These are phyloP conservation scores for Podospora pseudoanserina DNA, from an alignment of 495 filamentous ascomycete genomes.

Conservation along the genomic window DNA sequence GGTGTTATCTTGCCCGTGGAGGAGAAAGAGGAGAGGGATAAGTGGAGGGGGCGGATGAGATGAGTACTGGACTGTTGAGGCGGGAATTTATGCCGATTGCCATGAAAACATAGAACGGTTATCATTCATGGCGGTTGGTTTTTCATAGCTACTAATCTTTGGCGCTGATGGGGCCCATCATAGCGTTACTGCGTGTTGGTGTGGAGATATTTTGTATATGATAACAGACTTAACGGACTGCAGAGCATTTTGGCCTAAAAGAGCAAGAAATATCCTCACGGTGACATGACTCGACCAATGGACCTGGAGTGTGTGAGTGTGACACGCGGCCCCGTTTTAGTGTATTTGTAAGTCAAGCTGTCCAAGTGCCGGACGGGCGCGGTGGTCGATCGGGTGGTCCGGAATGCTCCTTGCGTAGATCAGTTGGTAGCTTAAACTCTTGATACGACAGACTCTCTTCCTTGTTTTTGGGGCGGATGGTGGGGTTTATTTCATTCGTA, in stretches of 20 bases:
- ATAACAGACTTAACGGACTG: background rate
- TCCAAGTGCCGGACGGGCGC: background rate
- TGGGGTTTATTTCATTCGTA: background rate
- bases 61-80: background rate
- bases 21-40: background rate
- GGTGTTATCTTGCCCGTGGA: background rate
- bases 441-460: background rate
- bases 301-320: background rate
- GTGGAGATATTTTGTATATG: background rate
- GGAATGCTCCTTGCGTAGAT: slow-evolving; percentile 6
- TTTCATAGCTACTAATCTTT: background rate
- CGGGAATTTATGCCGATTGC: background rate
- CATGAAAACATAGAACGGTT: background rate
- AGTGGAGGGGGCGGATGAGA: background rate
- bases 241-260: background rate
- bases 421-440: background rate
- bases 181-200: background rate
- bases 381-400: slow-evolving; percentile 8
- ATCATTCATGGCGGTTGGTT: background rate
- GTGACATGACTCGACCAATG: background rate
- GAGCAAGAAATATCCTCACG: background rate
- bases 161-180: background rate
- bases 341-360: background rate
- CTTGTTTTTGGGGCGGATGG: background rate
- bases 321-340: background rate